phyloP scores from a whole-genome alignment of 106 monocot genomes.

The Phalaenopsis aphrodite region DNA sequence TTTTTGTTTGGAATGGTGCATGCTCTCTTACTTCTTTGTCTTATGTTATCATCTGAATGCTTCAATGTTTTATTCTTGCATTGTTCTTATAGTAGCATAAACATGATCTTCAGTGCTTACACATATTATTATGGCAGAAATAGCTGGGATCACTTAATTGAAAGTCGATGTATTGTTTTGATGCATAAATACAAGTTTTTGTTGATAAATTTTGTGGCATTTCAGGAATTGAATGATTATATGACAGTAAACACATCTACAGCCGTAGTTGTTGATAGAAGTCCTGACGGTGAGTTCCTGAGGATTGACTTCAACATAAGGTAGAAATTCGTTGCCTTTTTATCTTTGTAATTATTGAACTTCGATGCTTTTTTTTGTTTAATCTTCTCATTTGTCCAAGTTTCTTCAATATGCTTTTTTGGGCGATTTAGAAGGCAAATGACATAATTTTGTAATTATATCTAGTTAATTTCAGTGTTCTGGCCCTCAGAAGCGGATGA shows the following conservation, averaged over 20 bases:
- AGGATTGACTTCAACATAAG: slow-evolving; percentile 92
- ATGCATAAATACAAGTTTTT: background rate
- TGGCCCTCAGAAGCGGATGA: background rate
- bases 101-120: too few species aligned
- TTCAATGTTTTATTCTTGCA: background rate
- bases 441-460: background rate
- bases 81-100: background rate
- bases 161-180: background rate
- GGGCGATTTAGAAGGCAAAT: background rate
- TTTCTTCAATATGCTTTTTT: background rate
- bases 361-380: background rate
- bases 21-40: background rate
- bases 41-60: background rate
- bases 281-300: slow-evolving; percentile 83
- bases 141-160: background rate
- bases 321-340: slow-evolving; percentile 24
- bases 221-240: slow-evolving; percentile 82
- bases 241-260: slow-evolving; percentile 70
- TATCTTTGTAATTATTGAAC: background rate
- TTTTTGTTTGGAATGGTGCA: slow-evolving; percentile 98
- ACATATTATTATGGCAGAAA: background rate
- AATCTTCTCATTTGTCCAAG: background rate
- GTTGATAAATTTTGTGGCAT: background rate
- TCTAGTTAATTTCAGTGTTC: background rate
- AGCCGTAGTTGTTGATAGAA: slow-evolving; percentile 82